Evolutionary conservation across 1,284 basidiomycete genomes (phyloP).

Genomic region (Gymnopus androsaceus): DNA sequence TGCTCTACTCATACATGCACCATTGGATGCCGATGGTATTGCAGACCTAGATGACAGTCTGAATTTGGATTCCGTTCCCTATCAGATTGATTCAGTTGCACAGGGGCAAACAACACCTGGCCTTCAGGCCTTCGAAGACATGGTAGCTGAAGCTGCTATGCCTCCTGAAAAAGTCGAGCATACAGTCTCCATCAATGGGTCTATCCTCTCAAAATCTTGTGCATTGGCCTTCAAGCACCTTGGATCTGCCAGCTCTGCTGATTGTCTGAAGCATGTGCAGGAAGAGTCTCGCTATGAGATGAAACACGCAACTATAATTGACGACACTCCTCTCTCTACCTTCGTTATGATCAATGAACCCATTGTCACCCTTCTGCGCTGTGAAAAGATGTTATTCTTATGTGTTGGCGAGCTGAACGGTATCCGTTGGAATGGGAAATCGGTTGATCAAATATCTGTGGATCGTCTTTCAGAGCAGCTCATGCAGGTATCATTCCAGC

Average conservation of each 20-base stretch:
- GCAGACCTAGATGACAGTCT: not conserved
- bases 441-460: conserved; percentile 18
- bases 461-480: conserved; percentile 18
- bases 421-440: conserved; percentile 22
- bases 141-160: not conserved
- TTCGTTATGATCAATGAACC: not conserved
- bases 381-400: conserved; percentile 25
- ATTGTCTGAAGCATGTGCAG: not conserved
- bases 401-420: conserved; percentile 24
- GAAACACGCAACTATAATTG: not conserved
- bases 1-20: too few relatives aligned
- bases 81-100: too few relatives aligned
- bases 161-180: not conserved
- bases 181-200: not conserved
- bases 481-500: conserved; percentile 27
- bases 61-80: not conserved
- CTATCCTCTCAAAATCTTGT: conserved; percentile 6
- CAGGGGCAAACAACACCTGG: too few relatives aligned
- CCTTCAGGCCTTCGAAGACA: not conserved
- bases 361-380: conserved; percentile 22
- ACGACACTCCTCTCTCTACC: not conserved
- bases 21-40: not conserved
- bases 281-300: not conserved
- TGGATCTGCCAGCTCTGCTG: conserved; percentile 19
- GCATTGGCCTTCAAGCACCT: conserved; percentile 17